These are phyloP conservation scores for Tetraselmis striata DNA, from an alignment of 139 green algal genomes.

Conservation along the genomic window DNA sequence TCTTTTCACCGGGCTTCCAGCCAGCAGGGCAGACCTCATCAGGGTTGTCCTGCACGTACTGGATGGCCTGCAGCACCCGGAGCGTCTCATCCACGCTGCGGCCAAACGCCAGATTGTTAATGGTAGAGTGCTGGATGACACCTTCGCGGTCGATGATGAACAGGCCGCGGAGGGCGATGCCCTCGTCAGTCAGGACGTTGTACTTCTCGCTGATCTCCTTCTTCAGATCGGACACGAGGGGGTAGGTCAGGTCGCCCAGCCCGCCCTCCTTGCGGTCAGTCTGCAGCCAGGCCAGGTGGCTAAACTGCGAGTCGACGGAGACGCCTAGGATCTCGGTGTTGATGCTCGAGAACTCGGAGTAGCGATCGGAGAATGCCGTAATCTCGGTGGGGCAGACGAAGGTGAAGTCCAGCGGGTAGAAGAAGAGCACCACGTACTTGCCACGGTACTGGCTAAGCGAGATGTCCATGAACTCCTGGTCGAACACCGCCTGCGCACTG, in stretches of 20 bases:
- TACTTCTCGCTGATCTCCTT: slow-evolving; percentile 79
- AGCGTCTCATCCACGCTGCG: slow-evolving; percentile 95
- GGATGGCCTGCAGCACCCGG: slow-evolving; percentile 86
- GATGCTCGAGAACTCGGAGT: slow-evolving; percentile 82
- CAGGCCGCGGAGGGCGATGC: slow-evolving; percentile 55
- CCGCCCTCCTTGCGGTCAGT: slow-evolving; percentile 62
- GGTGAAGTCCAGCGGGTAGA: slow-evolving; percentile 98
- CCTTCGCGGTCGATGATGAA: slow-evolving; percentile 94
- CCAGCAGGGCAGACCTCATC: slow-evolving; percentile 91
- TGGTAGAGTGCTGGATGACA: slow-evolving; percentile 87
- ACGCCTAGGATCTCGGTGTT: slow-evolving; percentile 87
- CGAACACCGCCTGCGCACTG: slow-evolving; percentile 78
- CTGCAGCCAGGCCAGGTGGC: slow-evolving; percentile 97
- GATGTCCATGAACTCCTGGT: slow-evolving; percentile 93
- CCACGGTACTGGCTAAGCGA: slow-evolving; percentile 81
- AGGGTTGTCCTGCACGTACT: slow-evolving; percentile 82
- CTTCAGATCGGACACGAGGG: slow-evolving; percentile 95
- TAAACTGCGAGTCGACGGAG: slow-evolving; percentile 92
- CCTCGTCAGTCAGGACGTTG: slow-evolving; percentile 67
- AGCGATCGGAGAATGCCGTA: slow-evolving; percentile 93
- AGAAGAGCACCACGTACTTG: slow-evolving; percentile 99
- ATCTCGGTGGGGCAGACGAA: slow-evolving; percentile 95
- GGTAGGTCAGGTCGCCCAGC: slow-evolving; percentile 92
- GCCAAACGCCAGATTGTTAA: slow-evolving; percentile 96
- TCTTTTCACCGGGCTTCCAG: slow-evolving; percentile 88